Evolutionary conservation across 768 basidiomycete genomes (phyloP).

Genomic region (Russula compacta): DNA sequence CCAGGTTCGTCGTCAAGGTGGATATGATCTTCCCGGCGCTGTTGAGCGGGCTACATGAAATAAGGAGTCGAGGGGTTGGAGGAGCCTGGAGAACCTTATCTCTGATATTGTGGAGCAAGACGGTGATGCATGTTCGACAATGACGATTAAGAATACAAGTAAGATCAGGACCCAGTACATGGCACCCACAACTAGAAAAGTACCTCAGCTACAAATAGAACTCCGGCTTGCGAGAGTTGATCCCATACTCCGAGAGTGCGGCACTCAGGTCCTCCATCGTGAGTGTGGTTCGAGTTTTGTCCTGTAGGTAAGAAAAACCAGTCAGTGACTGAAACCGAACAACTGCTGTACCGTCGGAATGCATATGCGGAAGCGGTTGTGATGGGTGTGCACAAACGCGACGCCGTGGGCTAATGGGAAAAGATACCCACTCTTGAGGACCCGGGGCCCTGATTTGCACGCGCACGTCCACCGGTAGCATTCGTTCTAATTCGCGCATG

Average conservation of each 20-base stretch:
- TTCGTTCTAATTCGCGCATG: conserved; percentile 95
- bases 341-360: not conserved
- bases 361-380: not conserved
- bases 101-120: not conserved
- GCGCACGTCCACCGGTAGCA: conserved; percentile 62
- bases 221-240: conserved; percentile 88
- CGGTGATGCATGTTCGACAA: conserved; percentile 5
- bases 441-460: conserved; percentile 53
- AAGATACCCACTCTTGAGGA: conserved; percentile 47
- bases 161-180: conserved; percentile 4
- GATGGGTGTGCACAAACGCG: not conserved
- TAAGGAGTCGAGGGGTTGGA: not conserved
- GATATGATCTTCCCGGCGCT: conserved; percentile 56
- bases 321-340: not conserved
- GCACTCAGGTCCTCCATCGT: conserved; percentile 96
- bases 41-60: conserved; percentile 42
- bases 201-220: conserved; percentile 59
- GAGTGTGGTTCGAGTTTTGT: conserved; percentile 85
- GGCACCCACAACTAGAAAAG: conserved; percentile 5
- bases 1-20: conserved; percentile 60
- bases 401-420: not conserved
- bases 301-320: conserved; percentile 35
- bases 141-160: conserved; percentile 14
- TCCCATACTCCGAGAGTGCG: conserved; percentile 92
- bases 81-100: not conserved